These are phyloP conservation scores for Davidsoniella virescens DNA, from an alignment of 2,329 filamentous ascomycete genomes.

Conservation along the genomic window DNA sequence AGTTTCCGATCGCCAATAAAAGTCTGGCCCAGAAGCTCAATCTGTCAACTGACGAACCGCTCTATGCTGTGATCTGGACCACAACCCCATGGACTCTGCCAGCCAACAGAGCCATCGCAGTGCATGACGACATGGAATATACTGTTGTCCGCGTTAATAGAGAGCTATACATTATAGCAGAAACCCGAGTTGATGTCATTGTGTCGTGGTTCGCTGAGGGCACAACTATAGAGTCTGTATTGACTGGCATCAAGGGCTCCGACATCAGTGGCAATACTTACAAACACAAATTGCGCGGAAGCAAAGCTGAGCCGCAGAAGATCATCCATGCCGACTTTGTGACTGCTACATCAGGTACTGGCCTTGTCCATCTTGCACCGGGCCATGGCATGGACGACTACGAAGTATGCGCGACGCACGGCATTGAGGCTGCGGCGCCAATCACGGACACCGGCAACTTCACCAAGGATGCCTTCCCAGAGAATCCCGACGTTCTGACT, in stretches of 20 bases:
- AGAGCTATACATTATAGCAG: constrained; percentile 54
- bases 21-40: constrained; percentile 8
- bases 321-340: constrained; percentile 81
- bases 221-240: constrained; percentile 27
- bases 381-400: constrained; percentile 97
- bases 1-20: constrained; percentile 48
- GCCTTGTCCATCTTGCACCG: constrained; percentile 85
- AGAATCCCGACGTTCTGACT: constrained; percentile 46
- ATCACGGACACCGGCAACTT: constrained; percentile 71
- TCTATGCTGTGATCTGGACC: constrained; percentile 91
- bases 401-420: constrained; percentile 54
- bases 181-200: constrained; percentile 48
- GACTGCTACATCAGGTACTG: constrained; percentile 75
- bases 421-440: constrained; percentile 62
- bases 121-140: constrained; percentile 62
- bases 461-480: constrained; percentile 61
- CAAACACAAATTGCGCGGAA: constrained; percentile 50
- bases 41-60: constrained; percentile 23
- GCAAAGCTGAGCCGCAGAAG: constrained; percentile 40
- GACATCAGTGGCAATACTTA: constrained; percentile 53
- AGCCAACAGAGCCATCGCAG: constrained; percentile 76
- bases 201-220: constrained; percentile 34
- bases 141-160: constrained; percentile 41
- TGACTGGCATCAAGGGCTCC: constrained; percentile 43
- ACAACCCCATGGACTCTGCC: constrained; percentile 96